Conservation (phyloP, 306 rosid genomes). For the Quercus bicolor region DNA sequence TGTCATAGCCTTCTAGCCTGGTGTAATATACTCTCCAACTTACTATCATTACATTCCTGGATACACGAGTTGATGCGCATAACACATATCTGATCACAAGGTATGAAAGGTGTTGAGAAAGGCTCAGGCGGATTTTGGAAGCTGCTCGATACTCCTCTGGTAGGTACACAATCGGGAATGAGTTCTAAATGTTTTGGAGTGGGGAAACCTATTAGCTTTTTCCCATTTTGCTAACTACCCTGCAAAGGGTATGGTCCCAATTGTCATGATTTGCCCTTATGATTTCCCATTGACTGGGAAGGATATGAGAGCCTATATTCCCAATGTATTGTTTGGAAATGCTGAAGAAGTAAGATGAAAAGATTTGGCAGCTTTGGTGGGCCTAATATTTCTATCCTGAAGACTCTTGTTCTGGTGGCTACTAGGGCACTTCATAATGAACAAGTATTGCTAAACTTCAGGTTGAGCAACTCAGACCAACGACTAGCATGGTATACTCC, state of each 20-base stretch:
- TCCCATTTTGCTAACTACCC: conserved; percentile 94
- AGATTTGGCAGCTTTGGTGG: no score
- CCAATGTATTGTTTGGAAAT: no score
- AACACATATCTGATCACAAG: conserved; percentile 87
- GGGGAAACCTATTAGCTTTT: conserved; percentile 79
- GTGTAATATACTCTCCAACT: conserved; percentile 70
- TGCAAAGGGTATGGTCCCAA: conserved; percentile 62
- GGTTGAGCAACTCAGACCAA: conserved; percentile 75
- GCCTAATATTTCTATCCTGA: not conserved
- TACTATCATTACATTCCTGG: conserved; percentile 85
- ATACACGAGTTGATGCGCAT: conserved; percentile 58
- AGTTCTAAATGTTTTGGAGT: conserved; percentile 56
- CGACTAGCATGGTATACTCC: conserved; percentile 78
- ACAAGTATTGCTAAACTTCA: conserved; percentile 75
- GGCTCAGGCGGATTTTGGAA: conserved; percentile 71
- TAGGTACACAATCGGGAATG: conserved; percentile 35
- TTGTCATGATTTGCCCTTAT: conserved; percentile 87
- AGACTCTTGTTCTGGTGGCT: conserved; percentile 69
- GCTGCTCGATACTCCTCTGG: conserved; percentile 72
- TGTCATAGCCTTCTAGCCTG: conserved; percentile 85
- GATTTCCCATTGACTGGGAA: conserved; percentile 22
- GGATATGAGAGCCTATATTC: no score
- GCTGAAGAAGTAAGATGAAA: no score
- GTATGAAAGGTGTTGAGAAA: conserved; percentile 54
- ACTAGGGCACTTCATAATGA: conserved; percentile 67